phyloP scores from a whole-genome alignment of 2,329 filamentous ascomycete genomes.

The Penicillium nordicum region DNA sequence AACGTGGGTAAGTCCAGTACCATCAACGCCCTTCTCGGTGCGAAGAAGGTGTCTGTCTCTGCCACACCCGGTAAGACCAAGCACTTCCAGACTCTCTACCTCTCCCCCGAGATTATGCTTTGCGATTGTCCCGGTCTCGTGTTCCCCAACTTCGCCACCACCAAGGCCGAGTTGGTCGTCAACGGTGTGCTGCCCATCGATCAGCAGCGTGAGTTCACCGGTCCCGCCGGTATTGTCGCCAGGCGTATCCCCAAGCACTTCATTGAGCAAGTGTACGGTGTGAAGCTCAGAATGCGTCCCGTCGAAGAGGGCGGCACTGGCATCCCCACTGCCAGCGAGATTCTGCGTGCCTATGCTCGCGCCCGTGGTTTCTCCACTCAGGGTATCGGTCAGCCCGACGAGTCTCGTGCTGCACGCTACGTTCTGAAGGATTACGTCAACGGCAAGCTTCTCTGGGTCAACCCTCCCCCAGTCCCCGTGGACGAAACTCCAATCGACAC shows the following conservation, averaged over 20 bases:
- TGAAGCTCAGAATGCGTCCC: slow-evolving; percentile 76
- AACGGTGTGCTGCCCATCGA: slow-evolving; percentile 95
- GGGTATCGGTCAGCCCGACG: slow-evolving; percentile 86
- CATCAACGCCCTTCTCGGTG: slow-evolving; percentile 96
- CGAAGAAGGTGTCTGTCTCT: slow-evolving; percentile 98
- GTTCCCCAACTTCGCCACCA: slow-evolving; percentile 95
- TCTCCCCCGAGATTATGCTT: slow-evolving; percentile 82
- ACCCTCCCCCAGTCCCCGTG: slow-evolving; percentile 66
- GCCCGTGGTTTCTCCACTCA: slow-evolving; percentile 88
- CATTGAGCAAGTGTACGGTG: slow-evolving; percentile 89
- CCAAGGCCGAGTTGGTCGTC: slow-evolving; percentile 92
- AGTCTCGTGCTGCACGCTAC: slow-evolving; percentile 83
- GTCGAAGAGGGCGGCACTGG: slow-evolving; percentile 92
- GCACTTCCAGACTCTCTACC: slow-evolving; percentile 97
- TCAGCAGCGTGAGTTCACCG: slow-evolving; percentile 88
- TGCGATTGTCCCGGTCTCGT: slow-evolving; percentile 99
- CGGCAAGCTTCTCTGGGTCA: slow-evolving; percentile 88
- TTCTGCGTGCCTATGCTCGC: slow-evolving; percentile 79
- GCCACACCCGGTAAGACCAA: slow-evolving; percentile 98
- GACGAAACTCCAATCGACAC: slow-evolving; percentile 56
- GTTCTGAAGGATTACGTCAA: slow-evolving; percentile 97
- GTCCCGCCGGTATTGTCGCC: slow-evolving; percentile 78
- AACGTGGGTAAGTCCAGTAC: slow-evolving; percentile 99
- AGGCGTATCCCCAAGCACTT: slow-evolving; percentile 82
- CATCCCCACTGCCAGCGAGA: slow-evolving; percentile 74